Conservation (phyloP, 768 basidiomycete species). For the Boletus coccyginus region DNA sequence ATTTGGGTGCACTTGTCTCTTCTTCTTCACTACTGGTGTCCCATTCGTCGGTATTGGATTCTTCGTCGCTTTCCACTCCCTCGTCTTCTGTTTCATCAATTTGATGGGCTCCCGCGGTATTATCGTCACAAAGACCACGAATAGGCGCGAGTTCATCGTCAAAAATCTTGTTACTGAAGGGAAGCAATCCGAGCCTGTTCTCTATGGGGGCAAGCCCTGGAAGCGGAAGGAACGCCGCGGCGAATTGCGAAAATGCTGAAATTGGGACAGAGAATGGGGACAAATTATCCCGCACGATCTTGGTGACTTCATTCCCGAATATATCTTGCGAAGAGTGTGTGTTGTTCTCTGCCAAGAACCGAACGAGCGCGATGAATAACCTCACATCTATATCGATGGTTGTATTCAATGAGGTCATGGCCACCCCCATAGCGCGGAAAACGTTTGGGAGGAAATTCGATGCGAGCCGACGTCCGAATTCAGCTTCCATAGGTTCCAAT, state of each 20-base stretch:
- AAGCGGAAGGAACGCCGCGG: conserved; percentile 17
- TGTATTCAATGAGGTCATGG: conserved; percentile 19
- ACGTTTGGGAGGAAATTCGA: conserved; percentile 40
- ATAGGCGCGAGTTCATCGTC: conserved; percentile 39
- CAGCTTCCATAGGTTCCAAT: conserved; percentile 22
- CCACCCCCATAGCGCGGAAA: conserved; percentile 32
- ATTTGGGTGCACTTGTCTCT: not conserved
- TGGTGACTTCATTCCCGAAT: conserved; percentile 27
- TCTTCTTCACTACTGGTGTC: conserved; percentile 19
- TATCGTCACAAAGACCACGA: conserved; percentile 11
- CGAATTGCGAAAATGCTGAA: conserved; percentile 20
- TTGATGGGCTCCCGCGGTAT: conserved; percentile 2
- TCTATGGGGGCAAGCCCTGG: not conserved
- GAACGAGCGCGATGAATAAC: conserved; percentile 46
- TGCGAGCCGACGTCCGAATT: conserved; percentile 33
- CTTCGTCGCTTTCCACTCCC: conserved; percentile 13
- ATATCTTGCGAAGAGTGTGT: conserved; percentile 23
- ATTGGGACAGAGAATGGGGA: conserved; percentile 15
- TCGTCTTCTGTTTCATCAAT: conserved; percentile 12
- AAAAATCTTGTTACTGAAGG: conserved; percentile 43
- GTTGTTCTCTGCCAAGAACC: conserved; percentile 30
- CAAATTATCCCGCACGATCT: conserved; percentile 23
- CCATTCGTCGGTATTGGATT: conserved; percentile 19
- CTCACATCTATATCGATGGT: conserved; percentile 53
- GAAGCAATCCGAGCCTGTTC: conserved; percentile 27